These are phyloP conservation scores for Quercus lobata DNA, from an alignment of 331 rosid genomes.

Conservation along the genomic window DNA sequence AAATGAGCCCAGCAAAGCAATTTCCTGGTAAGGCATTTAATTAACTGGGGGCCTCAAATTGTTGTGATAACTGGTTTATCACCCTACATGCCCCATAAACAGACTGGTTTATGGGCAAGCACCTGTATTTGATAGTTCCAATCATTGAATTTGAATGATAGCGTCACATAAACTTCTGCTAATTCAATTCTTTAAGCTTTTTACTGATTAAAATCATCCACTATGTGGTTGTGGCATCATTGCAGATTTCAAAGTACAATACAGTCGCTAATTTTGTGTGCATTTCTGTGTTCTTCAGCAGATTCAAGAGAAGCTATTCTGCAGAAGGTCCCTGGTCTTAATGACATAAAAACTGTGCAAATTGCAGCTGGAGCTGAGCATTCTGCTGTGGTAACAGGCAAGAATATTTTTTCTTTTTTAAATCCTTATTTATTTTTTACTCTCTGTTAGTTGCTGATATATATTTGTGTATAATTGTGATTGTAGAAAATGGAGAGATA, in stretches of 20 bases:
- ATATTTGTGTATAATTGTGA: background rate
- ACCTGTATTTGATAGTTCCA: background rate
- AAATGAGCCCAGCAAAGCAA: constrained; percentile 22
- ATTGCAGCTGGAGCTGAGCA: constrained; percentile 92
- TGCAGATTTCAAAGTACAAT: background rate
- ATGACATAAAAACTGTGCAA: constrained; percentile 38
- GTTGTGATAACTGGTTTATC: background rate
- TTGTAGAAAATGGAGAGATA: constrained; percentile 47
- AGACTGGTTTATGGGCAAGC: background rate
- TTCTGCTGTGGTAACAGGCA: constrained; percentile 73
- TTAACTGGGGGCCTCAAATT: background rate
- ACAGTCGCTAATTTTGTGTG: background rate
- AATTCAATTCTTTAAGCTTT: background rate
- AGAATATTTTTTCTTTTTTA: background rate
- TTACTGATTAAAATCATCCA: background rate
- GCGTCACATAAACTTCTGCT: background rate
- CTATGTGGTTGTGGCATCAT: background rate
- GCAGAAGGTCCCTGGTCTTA: constrained; percentile 46
- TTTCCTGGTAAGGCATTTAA: constrained; percentile 43
- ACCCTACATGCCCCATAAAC: background rate
- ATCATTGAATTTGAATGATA: too few species aligned
- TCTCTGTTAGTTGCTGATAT: background rate
- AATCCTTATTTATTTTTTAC: background rate
- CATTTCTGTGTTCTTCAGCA: background rate
- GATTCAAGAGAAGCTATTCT: constrained; percentile 38